A percentile compares a stretch with the other conserved stretches of the same genome.
Conservation (phyloP, 306 rosid genomes). For the Malus orientalis region DNA sequence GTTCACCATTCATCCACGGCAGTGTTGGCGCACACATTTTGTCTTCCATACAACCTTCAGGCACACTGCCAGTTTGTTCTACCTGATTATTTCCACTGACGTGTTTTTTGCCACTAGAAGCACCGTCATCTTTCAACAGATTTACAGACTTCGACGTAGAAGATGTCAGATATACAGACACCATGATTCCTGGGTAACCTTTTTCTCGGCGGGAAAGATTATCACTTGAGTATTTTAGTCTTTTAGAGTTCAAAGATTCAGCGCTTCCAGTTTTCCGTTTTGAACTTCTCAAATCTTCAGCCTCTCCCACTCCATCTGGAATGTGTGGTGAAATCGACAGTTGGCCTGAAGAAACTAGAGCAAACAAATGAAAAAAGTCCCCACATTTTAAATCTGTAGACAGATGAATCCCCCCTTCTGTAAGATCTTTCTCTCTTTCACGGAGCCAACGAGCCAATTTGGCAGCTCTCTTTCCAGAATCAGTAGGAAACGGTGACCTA, state of each 20-base stretch:
- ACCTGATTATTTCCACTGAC: constrained; percentile 16
- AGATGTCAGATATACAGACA: constrained; percentile 38
- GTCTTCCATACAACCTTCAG: constrained; percentile 7
- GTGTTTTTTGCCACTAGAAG: constrained; percentile 19
- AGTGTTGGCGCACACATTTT: constrained; percentile 42
- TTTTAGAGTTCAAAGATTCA: constrained; percentile 46
- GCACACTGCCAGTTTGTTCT: constrained; percentile 15
- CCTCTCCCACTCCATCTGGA: constrained; percentile 78
- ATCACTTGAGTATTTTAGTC: constrained; percentile 60
- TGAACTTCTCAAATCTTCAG: constrained; percentile 58
- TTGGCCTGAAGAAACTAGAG: constrained; percentile 66
- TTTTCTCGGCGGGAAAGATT: constrained; percentile 77
- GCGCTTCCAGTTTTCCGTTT: constrained; percentile 48
- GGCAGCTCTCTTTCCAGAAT: constrained; percentile 63
- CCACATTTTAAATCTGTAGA: constrained; percentile 70
- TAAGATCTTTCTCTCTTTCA: constrained; percentile 51
- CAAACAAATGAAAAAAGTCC: constrained; percentile 68
- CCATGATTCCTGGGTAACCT: constrained; percentile 75
- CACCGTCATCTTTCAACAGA: constrained; percentile 31
- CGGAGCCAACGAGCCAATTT: constrained; percentile 59
- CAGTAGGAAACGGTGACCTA: constrained; percentile 55
- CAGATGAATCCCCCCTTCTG: constrained; percentile 45
- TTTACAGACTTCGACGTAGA: constrained; percentile 44
- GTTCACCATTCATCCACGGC: constrained; percentile 90
- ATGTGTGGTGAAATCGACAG: constrained; percentile 58